phyloP scores from a whole-genome alignment of 768 basidiomycete species.

The Megacollybia marginata region DNA sequence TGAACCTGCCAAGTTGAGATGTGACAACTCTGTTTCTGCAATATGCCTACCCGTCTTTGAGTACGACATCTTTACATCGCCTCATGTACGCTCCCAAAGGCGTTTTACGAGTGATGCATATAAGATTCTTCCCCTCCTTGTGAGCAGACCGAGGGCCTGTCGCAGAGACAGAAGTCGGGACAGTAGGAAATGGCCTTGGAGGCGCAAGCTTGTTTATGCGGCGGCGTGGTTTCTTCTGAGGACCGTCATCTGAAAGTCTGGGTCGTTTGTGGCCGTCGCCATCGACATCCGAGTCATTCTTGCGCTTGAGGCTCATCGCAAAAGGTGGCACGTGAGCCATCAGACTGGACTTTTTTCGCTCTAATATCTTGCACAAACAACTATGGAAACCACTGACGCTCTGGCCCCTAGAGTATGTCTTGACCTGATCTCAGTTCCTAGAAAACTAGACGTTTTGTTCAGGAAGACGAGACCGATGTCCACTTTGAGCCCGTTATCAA shows the following conservation, averaged over 20 bases:
- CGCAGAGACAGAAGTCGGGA: conserved; percentile 66
- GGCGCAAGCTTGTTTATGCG: conserved; percentile 63
- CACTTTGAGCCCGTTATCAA: conserved; percentile 96
- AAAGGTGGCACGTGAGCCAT: neutral
- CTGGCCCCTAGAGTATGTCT: conserved; percentile 62
- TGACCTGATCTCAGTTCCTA: conserved; percentile 4
- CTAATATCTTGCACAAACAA: conserved; percentile 5
- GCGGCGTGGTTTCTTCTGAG: conserved; percentile 15
- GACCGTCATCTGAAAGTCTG: conserved; percentile 19
- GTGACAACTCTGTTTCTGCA: neutral
- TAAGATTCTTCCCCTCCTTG: conserved; percentile 72
- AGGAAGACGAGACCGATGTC: conserved; percentile 78
- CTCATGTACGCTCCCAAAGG: conserved; percentile 65
- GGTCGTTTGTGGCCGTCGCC: conserved; percentile 21
- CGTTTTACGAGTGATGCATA: conserved; percentile 76
- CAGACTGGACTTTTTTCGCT: no score
- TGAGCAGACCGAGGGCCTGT: conserved; percentile 77
- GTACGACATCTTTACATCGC: conserved; percentile 64
- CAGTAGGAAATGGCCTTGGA: conserved; percentile 68
- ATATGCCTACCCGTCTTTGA: conserved; percentile 59
- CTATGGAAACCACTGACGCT: conserved; percentile 56
- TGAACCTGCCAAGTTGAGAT: conserved; percentile 40
- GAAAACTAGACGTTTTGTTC: conserved; percentile 5
- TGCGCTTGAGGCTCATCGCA: conserved; percentile 24
- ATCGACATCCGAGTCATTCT: conserved; percentile 20